Conservation (phyloP, 768 basidiomycete genomes). For the Auriculariales sp. region DNA sequence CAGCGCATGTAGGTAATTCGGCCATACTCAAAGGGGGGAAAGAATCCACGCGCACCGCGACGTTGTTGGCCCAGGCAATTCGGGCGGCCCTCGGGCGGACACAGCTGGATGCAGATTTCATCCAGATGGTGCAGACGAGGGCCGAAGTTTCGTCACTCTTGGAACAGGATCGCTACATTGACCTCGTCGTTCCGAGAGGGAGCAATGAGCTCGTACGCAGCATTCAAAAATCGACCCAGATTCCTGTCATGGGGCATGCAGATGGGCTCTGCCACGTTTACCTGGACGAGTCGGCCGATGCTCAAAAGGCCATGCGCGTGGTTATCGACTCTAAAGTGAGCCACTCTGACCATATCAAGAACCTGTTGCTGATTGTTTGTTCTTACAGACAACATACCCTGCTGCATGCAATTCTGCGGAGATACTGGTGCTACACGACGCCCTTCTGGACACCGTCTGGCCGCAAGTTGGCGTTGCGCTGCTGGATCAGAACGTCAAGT, state of each 20-base stretch:
- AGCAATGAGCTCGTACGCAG: constrained; percentile 78
- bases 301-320: constrained; percentile 67
- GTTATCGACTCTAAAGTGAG: constrained; percentile 83
- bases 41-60: constrained; percentile 74
- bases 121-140: constrained; percentile 85
- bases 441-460: constrained; percentile 63
- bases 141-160: constrained; percentile 83
- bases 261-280: constrained; percentile 90
- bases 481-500: constrained; percentile 49
- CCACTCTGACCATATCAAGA: neutral
- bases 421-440: constrained; percentile 73
- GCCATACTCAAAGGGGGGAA: constrained; percentile 98
- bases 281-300: constrained; percentile 69
- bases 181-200: constrained; percentile 92
- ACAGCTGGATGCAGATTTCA: constrained; percentile 58
- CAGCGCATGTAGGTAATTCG: constrained; percentile 57
- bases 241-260: constrained; percentile 98
- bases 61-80: constrained; percentile 66
- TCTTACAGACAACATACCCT: constrained; percentile 70
- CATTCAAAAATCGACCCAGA: constrained; percentile 82
- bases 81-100: constrained; percentile 61
- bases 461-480: constrained; percentile 61
- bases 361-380: constrained; percentile 25
- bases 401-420: constrained; percentile 93
- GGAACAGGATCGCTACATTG: constrained; percentile 80